Percentiles rank a stretch among this genome's conserved stretches.
Conservation (phyloP, 768 basidiomycete species). For the Macrolepiota albuminosa region DNA sequence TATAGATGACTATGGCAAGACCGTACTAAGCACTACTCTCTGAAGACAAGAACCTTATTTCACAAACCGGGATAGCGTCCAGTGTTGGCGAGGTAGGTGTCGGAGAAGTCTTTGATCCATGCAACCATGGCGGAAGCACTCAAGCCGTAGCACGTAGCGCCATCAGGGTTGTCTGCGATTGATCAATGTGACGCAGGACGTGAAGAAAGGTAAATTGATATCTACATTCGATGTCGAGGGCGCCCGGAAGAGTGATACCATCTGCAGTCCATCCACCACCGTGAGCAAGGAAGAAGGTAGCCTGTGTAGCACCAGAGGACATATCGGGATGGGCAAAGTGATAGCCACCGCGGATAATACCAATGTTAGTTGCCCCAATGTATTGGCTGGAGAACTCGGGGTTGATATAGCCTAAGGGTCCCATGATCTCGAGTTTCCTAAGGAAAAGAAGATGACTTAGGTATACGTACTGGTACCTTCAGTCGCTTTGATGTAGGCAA, state of each 20-base stretch:
- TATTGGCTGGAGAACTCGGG: conserved; percentile 48
- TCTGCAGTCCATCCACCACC: conserved; percentile 33
- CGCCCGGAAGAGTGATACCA: conserved; percentile 52
- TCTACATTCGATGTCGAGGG: conserved; percentile 60
- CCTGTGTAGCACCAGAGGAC: conserved; percentile 55
- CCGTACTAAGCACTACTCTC: not conserved
- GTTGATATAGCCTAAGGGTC: conserved; percentile 29
- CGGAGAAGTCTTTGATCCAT: conserved; percentile 60
- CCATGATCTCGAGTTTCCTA: not conserved
- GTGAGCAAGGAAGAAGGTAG: conserved; percentile 51
- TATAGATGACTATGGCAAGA: conserved; percentile 45
- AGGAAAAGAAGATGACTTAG: not conserved
- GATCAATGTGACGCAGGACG: not conserved
- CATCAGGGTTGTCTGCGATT: conserved; percentile 45
- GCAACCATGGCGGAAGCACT: conserved; percentile 52
- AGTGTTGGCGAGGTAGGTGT: conserved; percentile 48
- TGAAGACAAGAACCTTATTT: not conserved
- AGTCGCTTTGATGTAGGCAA: conserved; percentile 66
- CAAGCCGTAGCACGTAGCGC: conserved; percentile 50
- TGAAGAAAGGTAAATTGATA: not conserved
- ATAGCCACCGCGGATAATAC: conserved; percentile 50
- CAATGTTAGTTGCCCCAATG: conserved; percentile 48
- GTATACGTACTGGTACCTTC: conserved; percentile 28
- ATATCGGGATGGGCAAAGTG: conserved; percentile 43
- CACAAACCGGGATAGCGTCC: conserved; percentile 38